These are phyloP conservation scores for Pseudopediastrum boryanum DNA, from an alignment of 139 green algal species.

Conservation along the genomic window DNA sequence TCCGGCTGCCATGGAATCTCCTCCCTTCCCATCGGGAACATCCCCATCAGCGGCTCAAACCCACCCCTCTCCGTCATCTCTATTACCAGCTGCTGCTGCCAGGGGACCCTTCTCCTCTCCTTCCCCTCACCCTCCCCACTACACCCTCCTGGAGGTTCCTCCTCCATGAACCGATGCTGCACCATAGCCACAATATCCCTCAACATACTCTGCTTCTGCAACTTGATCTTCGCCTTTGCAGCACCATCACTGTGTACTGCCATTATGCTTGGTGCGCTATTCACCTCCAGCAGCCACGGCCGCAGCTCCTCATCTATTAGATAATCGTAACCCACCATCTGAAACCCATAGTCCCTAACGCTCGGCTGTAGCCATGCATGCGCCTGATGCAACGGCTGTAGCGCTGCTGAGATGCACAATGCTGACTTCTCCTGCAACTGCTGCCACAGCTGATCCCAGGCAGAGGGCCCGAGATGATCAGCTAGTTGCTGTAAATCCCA, in stretches of 20 bases:
- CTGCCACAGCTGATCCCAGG: slow-evolving; percentile 40
- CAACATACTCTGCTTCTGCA: slow-evolving; percentile 50
- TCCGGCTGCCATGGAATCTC: slow-evolving; percentile 5
- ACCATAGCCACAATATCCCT: slow-evolving; percentile 39
- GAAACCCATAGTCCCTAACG: slow-evolving; percentile 57
- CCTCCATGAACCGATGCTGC: slow-evolving; percentile 21
- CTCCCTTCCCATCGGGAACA: slow-evolving; percentile 23
- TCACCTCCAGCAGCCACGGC: slow-evolving; percentile 67
- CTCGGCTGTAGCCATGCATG: slow-evolving; percentile 29
- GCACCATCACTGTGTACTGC: slow-evolving; percentile 35
- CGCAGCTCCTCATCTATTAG: slow-evolving; percentile 48
- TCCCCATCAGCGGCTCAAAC: slow-evolving; percentile 28
- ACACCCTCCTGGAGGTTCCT: no score
- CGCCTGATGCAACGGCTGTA: slow-evolving; percentile 39
- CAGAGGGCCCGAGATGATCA: slow-evolving; percentile 26
- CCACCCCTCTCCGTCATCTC: slow-evolving; percentile 25
- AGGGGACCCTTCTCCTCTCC: background rate
- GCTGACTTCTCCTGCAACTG: slow-evolving; percentile 2
- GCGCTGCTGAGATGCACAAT: slow-evolving; percentile 17
- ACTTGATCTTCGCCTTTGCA: slow-evolving; percentile 9
- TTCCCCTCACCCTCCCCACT: background rate
- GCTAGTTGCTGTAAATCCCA: slow-evolving; percentile 49
- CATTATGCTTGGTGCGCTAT: slow-evolving; percentile 63
- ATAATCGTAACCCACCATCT: slow-evolving; percentile 61
- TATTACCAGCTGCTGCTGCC: slow-evolving; percentile 10